A percentile compares a stretch with the other conserved stretches of the same genome.
phyloP scores from a whole-genome alignment of 2,329 filamentous ascomycete genomes.

The Alternaria arborescens region DNA sequence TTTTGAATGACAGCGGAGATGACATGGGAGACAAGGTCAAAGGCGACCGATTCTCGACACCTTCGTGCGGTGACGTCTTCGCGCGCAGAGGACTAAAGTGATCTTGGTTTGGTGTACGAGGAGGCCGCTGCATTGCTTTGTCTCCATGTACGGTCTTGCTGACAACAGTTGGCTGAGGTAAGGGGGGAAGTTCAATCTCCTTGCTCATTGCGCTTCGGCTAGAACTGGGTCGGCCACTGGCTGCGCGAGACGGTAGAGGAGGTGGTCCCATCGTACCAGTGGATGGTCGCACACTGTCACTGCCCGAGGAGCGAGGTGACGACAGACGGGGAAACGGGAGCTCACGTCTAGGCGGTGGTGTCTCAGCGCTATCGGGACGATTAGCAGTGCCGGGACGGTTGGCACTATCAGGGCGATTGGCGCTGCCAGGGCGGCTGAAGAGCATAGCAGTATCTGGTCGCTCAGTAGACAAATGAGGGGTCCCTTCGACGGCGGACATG shows the following conservation, averaged over 20 bases:
- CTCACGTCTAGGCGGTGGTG: slow-evolving; percentile 50
- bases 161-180: slow-evolving; percentile 47
- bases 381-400: not conserved
- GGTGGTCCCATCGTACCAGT: slow-evolving; percentile 43
- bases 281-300: slow-evolving; percentile 31
- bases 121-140: slow-evolving; percentile 7
- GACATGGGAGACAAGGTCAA: slow-evolving; percentile 19
- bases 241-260: slow-evolving; percentile 39
- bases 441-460: slow-evolving; percentile 32
- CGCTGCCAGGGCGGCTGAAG: slow-evolving; percentile 19
- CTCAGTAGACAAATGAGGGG: slow-evolving; percentile 3
- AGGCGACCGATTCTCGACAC: slow-evolving; percentile 15
- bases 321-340: slow-evolving; percentile 52
- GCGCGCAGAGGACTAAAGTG: not conserved
- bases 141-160: slow-evolving; percentile 12
- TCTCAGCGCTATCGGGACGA: slow-evolving; percentile 22
- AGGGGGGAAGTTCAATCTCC: slow-evolving; percentile 44
- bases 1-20: slow-evolving; percentile 16
- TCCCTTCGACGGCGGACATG: slow-evolving; percentile 14
- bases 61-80: slow-evolving; percentile 6
- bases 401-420: slow-evolving; percentile 12
- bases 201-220: slow-evolving; percentile 19
- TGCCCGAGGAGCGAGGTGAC: slow-evolving; percentile 35
- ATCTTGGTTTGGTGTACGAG: slow-evolving; percentile 18
- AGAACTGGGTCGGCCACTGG: slow-evolving; percentile 30